phyloP scores from a whole-genome alignment of 169 alveolate species.

The Prorocentrum cordatum region DNA sequence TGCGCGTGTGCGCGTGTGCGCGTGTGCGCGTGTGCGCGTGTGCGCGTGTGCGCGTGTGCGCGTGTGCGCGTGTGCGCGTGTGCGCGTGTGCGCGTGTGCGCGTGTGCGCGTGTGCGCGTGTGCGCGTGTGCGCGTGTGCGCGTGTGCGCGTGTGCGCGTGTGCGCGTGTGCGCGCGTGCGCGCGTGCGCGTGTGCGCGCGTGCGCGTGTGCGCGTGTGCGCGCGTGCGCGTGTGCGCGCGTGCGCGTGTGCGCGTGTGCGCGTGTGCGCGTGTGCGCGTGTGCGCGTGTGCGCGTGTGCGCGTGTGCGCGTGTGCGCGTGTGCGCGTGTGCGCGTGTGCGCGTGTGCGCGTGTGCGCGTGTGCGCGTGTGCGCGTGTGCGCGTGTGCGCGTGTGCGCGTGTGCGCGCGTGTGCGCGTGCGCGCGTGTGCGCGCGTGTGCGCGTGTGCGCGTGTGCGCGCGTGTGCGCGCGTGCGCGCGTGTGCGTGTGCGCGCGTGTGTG shows the following conservation, averaged over 20 bases:
- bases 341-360: not conserved
- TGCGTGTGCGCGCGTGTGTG: not conserved
- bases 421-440: not conserved
- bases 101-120: not conserved
- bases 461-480: not conserved
- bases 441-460: not conserved
- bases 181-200: not conserved
- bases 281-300: too few species aligned
- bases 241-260: too few species aligned
- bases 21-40: not conserved
- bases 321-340: not conserved
- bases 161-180: not conserved
- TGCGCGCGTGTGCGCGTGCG: not conserved
- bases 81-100: not conserved
- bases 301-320: too few species aligned
- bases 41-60: not conserved
- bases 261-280: too few species aligned
- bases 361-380: not conserved
- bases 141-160: not conserved
- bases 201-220: not conserved
- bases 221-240: too few species aligned
- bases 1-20: not conserved
- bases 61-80: not conserved
- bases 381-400: not conserved
- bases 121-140: not conserved